Evolutionary conservation across 1,139 yeast genomes (phyloP).

Genomic region (Suhomyces terraborum): DNA sequence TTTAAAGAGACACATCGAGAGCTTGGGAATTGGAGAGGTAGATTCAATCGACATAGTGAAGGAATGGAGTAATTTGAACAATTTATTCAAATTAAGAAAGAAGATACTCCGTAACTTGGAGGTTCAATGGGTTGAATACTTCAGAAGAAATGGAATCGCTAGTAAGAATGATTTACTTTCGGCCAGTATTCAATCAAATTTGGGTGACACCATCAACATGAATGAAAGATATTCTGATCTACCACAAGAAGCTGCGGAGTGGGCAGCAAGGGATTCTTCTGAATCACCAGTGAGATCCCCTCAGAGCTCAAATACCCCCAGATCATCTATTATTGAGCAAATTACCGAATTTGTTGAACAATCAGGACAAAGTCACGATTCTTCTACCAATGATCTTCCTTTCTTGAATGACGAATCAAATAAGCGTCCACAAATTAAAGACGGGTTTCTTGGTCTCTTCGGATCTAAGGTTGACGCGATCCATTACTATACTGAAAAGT

Average conservation of each 20-base stretch:
- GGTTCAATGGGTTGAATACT: slow-evolving; percentile 73
- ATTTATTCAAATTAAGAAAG: slow-evolving; percentile 61
- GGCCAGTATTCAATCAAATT: slow-evolving; percentile 29
- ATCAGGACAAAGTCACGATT: slow-evolving; percentile 13
- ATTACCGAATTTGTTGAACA: slow-evolving; percentile 19
- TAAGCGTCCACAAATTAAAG: slow-evolving; percentile 53
- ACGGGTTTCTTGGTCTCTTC: slow-evolving; percentile 53
- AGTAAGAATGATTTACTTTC: slow-evolving; percentile 34
- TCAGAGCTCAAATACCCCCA: slow-evolving; percentile 9
- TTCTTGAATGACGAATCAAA: slow-evolving; percentile 33
- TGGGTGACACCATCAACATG: slow-evolving; percentile 34
- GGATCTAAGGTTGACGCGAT: slow-evolving; percentile 69
- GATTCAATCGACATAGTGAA: slow-evolving; percentile 75
- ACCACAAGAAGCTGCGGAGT: slow-evolving; percentile 13
- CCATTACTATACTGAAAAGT: slow-evolving; percentile 55
- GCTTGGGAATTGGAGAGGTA: slow-evolving; percentile 77
- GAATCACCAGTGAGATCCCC: neutral
- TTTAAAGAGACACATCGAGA: slow-evolving; percentile 72
- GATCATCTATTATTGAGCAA: slow-evolving; percentile 23
- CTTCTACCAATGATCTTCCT: slow-evolving; percentile 25
- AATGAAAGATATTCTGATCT: slow-evolving; percentile 10
- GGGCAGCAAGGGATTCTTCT: slow-evolving; percentile 7
- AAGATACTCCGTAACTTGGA: slow-evolving; percentile 60
- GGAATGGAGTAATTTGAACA: slow-evolving; percentile 78
- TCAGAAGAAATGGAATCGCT: slow-evolving; percentile 42